Evolutionary conservation across 768 basidiomycete species (phyloP), one percentile per base, ranked within the genome.

Genomic region (Pleurotus salmoneostramineus): DNA sequence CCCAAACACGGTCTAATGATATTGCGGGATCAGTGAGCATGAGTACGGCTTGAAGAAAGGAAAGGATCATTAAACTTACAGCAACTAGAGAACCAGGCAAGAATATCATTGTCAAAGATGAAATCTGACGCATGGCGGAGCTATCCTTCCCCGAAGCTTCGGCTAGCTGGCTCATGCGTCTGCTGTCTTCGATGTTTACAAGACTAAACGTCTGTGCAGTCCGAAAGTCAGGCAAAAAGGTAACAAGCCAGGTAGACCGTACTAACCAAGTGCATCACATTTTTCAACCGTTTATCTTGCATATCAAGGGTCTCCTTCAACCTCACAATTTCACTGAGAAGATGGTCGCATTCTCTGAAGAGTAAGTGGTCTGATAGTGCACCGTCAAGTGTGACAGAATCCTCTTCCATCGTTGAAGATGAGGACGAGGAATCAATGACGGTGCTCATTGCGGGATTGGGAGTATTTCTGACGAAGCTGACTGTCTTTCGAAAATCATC

Each of bases 101-200:
- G 65, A 85, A 87, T 14, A 84, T 64, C 82, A 85, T 85, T 0
- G 83, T 82, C 1, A 87, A 68, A 59, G 83, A 84, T 0, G 82
- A 76, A 34, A 86, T 78, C 55, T 83, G 74, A 57, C 79, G 79
- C 74, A 80, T 79, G 14, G 77, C 79, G 74, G 50, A 32, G 59
- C 71, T 35, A 54, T 75, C 75, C 72, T 58, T 76, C 71, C 64
- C 78, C 3, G 78, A 69, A 3, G 77, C 74, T 52, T 73, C 57
- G 0, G 81, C 76, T 57, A 82, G 61, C 12, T 64, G 52, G 52
- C 72, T 69, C 74, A 77, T 81, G 14, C 65, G 66, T 56, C 43
- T 66, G 62, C 78, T 82, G 58, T 82, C 81, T 4, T 76, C 73
- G 35, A 82, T 74, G 62, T 78, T 81, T 32, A 81, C 76, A 48